phyloP scores from a whole-genome alignment of 345 rosid species.

The Citrus trifoliata region DNA sequence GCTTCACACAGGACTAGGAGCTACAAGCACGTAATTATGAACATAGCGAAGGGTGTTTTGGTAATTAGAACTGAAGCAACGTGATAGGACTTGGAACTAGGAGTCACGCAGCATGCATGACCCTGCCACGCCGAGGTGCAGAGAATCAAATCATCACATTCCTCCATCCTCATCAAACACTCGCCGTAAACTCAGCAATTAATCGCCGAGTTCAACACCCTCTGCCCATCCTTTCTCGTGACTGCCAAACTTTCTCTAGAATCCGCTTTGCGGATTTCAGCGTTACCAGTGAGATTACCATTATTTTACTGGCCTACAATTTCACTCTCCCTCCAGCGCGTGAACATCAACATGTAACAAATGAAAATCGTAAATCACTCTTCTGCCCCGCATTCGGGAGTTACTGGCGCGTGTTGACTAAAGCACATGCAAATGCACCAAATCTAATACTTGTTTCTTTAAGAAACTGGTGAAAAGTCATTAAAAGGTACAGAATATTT shows the following conservation, averaged over 20 bases:
- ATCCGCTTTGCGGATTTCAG: conserved; percentile 2
- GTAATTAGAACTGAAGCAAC: not conserved
- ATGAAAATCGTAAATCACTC: too few relatives aligned
- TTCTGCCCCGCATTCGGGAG: too few relatives aligned
- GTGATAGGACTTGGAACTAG: not conserved
- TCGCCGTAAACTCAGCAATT: not conserved
- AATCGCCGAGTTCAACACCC: conserved; percentile 7
- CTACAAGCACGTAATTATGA: not conserved
- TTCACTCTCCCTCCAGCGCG: conserved; percentile 8
- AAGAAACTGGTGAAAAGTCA: not conserved
- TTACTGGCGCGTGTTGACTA: conserved; percentile 5
- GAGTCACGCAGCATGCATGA: conserved; percentile 15
- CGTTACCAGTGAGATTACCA: not conserved
- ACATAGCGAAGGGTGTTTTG: not conserved
- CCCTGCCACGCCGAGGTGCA: conserved; percentile 7
- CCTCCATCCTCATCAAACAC: not conserved
- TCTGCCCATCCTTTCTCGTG: conserved; percentile 5
- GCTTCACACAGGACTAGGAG: too few relatives aligned
- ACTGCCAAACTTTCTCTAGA: conserved; percentile 3
- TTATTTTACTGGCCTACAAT: not conserved
- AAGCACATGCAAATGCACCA: not conserved
- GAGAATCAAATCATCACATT: conserved; percentile 5
- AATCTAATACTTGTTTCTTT: not conserved
- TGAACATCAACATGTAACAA: not conserved
- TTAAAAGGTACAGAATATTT: conserved; percentile 16